Conservation (phyloP, 441 rosid species). For the Eutrema salsugineum region DNA sequence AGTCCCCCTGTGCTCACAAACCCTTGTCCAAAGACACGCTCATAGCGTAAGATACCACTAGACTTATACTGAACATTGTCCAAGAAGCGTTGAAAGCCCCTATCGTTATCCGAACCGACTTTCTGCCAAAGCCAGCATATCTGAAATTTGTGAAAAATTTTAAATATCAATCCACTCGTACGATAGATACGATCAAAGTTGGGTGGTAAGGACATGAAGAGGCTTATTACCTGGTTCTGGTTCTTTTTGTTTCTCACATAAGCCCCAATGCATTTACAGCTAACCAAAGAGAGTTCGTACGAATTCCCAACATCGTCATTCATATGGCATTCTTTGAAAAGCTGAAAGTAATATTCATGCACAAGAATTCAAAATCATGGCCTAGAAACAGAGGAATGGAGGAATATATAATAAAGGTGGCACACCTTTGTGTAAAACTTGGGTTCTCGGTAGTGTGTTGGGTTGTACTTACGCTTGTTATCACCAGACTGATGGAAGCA, state of each 20-base stretch:
- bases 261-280: slow-evolving; percentile 93
- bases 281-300: slow-evolving; percentile 69
- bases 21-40: slow-evolving; percentile 84
- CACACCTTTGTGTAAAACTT: slow-evolving; percentile 86
- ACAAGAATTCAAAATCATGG: background rate
- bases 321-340: slow-evolving; percentile 71
- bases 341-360: slow-evolving; percentile 38
- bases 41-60: slow-evolving; percentile 77
- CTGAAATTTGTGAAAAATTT: slow-evolving; percentile 38
- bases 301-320: slow-evolving; percentile 54
- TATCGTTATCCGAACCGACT: slow-evolving; percentile 63
- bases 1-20: slow-evolving; percentile 92
- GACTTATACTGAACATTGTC: slow-evolving; percentile 84
- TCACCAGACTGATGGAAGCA: slow-evolving; percentile 96
- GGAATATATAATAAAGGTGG: background rate
- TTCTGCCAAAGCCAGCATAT: slow-evolving; percentile 95
- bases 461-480: slow-evolving; percentile 66
- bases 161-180: slow-evolving; percentile 7
- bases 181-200: background rate
- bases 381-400: slow-evolving; percentile 3
- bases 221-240: slow-evolving; percentile 70
- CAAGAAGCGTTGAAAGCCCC: slow-evolving; percentile 84
- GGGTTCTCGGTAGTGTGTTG: slow-evolving; percentile 93
- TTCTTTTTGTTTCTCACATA: slow-evolving; percentile 85
- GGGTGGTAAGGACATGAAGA: slow-evolving; percentile 4